Evolutionary conservation across 2,329 filamentous ascomycete species (phyloP).

Genomic region (Ophiosphaerella herpotricha): DNA sequence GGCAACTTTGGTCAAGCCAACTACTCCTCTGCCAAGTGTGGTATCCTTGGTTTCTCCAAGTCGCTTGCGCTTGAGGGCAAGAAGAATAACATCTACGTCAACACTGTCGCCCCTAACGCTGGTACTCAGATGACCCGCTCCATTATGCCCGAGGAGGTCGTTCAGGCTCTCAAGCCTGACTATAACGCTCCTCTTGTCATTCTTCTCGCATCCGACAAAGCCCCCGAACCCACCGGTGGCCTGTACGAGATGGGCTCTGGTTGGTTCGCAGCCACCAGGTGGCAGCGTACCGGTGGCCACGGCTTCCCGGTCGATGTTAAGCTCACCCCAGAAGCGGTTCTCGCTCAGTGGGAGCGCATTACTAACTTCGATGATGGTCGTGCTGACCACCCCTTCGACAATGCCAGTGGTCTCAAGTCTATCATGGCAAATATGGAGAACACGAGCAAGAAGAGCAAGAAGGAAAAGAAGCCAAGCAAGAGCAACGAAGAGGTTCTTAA

Average conservation of each 20-base stretch:
- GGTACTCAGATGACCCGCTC: constrained; percentile 94
- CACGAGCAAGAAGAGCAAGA: constrained; percentile 55
- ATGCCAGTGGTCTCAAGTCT: constrained; percentile 76
- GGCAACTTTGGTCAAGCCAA: constrained; percentile 99
- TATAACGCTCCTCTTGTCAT: constrained; percentile 95
- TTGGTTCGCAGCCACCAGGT: constrained; percentile 89
- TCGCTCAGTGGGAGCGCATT: constrained; percentile 68
- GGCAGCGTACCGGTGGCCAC: constrained; percentile 88
- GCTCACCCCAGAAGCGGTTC: constrained; percentile 78
- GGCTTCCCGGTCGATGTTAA: constrained; percentile 87
- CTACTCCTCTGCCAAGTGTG: constrained; percentile 74
- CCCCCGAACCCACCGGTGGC: constrained; percentile 82
- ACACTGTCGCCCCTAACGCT: constrained; percentile 97
- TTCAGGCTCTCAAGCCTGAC: constrained; percentile 98
- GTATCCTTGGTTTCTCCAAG: constrained; percentile 93
- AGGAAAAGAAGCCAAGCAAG: constrained; percentile 54
- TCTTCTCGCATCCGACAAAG: constrained; percentile 83
- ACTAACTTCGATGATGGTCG: constrained; percentile 85
- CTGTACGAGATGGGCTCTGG: constrained; percentile 95
- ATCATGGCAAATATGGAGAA: constrained; percentile 87
- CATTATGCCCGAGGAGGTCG: constrained; percentile 94
- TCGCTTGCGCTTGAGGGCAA: constrained; percentile 89
- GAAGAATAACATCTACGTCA: constrained; percentile 98
- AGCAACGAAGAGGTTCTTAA: constrained; percentile 69
- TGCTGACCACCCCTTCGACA: constrained; percentile 82